Base-by-base conservation (phyloP, 1,284 basidiomycete species). In the Phenoliferia sp. region DNA sequence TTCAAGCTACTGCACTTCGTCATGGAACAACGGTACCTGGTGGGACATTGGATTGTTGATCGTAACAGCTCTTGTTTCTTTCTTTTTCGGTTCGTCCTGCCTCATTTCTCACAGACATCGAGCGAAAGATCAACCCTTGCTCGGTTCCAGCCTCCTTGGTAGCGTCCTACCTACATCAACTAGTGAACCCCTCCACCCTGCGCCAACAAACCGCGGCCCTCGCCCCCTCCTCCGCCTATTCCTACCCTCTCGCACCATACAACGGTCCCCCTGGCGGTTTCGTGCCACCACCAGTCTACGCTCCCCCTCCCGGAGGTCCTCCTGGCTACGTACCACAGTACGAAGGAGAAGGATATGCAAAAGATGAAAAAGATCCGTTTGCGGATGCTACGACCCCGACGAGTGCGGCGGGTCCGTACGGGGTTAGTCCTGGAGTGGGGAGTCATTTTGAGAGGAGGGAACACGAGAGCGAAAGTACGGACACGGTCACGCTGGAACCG, bases 401-500 rank as follows among this genome's bases (percentile, higher is more conserved):
- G 39, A 44, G 12, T 22, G 39, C 39, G 22, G 39, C 12, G 12
- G 22, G 57, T 26, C 28, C 17, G 33, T 22, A 7, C 22, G 34
- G 57, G 33, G 16, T 35, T 22, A 19, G 17, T 17, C 19, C 33
- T 62, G 35, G 65, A 59, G 31, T 28, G 66, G 67, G 64, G 35
- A 36, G 34, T 28, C 64, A 31, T 64, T 68, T 59, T 64, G 60
- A 64, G 19, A 34, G 54, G 62, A 55, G 59, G 32, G 28, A 35
- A 36, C 4, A 52, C 35, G 57, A n/a, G 39, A 16, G 34, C 2
- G 67, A 67, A 56, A 63, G 61, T 12, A 69, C 70, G 1, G 70
- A 71, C 57, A 71, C 70, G 65, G 65, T 71, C 31, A 69, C 67
- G 35, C 52, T 71, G n/a, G 70, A 63, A 39, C 52, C 59, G 34